Base-by-base conservation (phyloP, 352 stramenopile genomes). In the Globisporangium polare region DNA sequence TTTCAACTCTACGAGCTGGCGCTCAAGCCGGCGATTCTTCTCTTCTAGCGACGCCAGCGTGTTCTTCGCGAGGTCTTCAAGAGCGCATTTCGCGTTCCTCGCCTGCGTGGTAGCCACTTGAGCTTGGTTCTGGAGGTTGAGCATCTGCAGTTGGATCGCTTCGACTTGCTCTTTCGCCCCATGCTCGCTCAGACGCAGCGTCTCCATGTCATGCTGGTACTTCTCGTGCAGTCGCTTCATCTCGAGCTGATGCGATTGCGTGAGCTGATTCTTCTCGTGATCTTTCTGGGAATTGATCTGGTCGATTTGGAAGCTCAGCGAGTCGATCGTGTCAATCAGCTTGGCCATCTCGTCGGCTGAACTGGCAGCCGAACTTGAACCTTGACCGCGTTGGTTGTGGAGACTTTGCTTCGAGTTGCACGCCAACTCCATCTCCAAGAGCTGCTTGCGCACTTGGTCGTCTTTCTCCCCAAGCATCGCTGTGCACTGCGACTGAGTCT, bases 291-390 rank as follows among this genome's bases (percentile, higher is more conserved):
- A 42, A 12, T 78, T 80, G 0, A 71, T 58, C 33, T 80, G 63
- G 42, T 92, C 79, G 2, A 94, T 59, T 43, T 94, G 82, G 3
- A 65, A 49, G 31, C 83, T 84, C 0, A 94, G 59, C 3, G 71
- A 63, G 41, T 94, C 80, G 31, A 94, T 89, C 0, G 78, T 90
- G 60, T 94, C 84, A 20, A 94, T 88, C 1, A 92, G 52, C 6
- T 72, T 71, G 0, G 76, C 46, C 4, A 89, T 71, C 22, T 89
- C 79, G n/a, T 67, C 67, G 0, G 64, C 63, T 8, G 75, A 66
- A 8, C 54, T 64, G 10, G n/a, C 35, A 7, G 24, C 18, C 9
- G 37, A 20, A 3, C 20, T n/a, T 17, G 43, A 64, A 4, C 55
- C 65, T 29, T 9, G 46, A 1, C 27, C 27, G 49, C 45, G 42